Conservation (phyloP, 2,329 filamentous ascomycete species). For the Xylaria sp. region DNA sequence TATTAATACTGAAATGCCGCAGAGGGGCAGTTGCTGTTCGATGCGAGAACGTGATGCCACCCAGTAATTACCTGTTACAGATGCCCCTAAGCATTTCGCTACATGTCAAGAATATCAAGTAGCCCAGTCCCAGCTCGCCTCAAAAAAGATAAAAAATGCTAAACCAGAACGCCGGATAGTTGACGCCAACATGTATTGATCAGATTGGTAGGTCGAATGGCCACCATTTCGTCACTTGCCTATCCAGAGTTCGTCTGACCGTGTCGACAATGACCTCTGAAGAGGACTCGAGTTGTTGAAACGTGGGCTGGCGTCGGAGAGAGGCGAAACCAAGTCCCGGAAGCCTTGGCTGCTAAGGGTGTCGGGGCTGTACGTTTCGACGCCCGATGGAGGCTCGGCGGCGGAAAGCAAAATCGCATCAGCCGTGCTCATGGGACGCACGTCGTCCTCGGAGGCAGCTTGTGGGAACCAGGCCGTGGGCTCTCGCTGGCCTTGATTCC, state of each 20-base stretch:
- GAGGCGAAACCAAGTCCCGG: constrained; percentile 44
- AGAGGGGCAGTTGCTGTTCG: background rate
- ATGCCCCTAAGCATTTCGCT: background rate
- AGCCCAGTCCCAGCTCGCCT: background rate
- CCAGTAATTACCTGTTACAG: background rate
- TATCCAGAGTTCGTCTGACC: constrained; percentile 50
- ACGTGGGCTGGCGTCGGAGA: constrained; percentile 42
- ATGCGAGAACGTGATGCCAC: background rate
- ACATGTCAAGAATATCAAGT: background rate
- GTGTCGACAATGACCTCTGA: constrained; percentile 46
- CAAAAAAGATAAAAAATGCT: background rate
- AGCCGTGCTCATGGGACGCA: constrained; percentile 34
- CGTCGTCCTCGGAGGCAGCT: constrained; percentile 28
- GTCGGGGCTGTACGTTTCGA: constrained; percentile 28
- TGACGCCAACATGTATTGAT: background rate
- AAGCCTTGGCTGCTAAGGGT: constrained; percentile 26
- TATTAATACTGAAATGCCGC: background rate
- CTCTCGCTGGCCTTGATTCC: constrained; percentile 54
- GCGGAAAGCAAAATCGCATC: constrained; percentile 37
- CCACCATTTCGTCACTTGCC: constrained; percentile 26
- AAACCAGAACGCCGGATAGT: constrained; percentile 1
- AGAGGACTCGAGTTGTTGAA: constrained; percentile 33
- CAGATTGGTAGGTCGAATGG: background rate
- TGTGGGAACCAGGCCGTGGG: constrained; percentile 31
- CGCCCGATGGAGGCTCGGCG: constrained; percentile 31